These are phyloP conservation scores for Obba rivulosa DNA, from an alignment of 768 basidiomycete genomes.

Conservation along the genomic window DNA sequence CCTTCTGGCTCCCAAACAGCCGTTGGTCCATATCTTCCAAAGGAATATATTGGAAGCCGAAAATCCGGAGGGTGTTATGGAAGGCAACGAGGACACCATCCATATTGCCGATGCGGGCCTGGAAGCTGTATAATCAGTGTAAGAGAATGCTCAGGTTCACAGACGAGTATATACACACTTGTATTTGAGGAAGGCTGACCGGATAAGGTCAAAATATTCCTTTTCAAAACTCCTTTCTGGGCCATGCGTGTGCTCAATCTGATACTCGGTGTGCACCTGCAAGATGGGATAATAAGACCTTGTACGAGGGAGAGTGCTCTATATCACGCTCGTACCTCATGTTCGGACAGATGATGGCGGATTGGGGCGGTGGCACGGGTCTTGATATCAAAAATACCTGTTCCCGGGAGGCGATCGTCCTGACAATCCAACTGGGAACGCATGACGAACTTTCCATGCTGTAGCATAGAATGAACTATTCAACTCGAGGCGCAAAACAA, in stretches of 20 bases:
- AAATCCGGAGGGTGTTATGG: constrained; percentile 81
- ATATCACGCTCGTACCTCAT: constrained; percentile 39
- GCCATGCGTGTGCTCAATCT: constrained; percentile 62
- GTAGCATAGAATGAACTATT: background rate
- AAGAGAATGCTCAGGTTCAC: background rate
- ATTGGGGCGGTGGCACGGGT: constrained; percentile 84
- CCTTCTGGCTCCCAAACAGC: constrained; percentile 57
- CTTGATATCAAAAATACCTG: constrained; percentile 94
- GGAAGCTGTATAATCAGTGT: constrained; percentile 51
- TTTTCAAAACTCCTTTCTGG: constrained; percentile 76
- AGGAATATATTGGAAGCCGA: constrained; percentile 92
- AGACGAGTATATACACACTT: constrained; percentile 39
- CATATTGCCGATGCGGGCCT: constrained; percentile 96
- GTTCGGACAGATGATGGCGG: constrained; percentile 82
- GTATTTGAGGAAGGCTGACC: constrained; percentile 93
- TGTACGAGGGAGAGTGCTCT: background rate
- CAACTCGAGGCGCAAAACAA: background rate
- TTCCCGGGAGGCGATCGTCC: constrained; percentile 77
- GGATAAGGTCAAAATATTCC: constrained; percentile 92
- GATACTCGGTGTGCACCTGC: constrained; percentile 76
- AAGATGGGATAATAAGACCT: background rate
- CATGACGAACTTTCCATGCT: constrained; percentile 73
- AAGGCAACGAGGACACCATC: constrained; percentile 89
- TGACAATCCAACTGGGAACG: constrained; percentile 92
- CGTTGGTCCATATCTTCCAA: constrained; percentile 82